phyloP scores from a whole-genome alignment of 2,329 filamentous ascomycete genomes.

The Epichloe uncinata region DNA sequence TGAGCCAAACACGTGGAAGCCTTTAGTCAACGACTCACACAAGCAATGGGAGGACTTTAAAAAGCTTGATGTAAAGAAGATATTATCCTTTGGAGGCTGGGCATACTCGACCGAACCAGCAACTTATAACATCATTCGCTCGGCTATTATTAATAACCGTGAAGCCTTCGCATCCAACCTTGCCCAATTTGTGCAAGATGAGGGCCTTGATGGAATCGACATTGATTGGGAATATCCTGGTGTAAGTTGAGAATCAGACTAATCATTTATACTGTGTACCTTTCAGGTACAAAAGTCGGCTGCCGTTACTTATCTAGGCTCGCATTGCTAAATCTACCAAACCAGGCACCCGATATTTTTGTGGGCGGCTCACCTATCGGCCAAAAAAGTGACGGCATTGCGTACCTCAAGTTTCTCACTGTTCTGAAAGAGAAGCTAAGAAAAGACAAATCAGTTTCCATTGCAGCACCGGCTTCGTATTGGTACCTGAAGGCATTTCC shows the following conservation, averaged over 20 bases:
- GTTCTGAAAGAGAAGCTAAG: constrained; percentile 1
- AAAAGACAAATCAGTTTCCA: constrained; percentile 13
- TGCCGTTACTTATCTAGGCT: no score
- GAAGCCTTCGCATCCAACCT: constrained; percentile 20
- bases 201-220: constrained; percentile 24
- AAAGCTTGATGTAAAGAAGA: constrained; percentile 12
- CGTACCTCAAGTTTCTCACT: neutral
- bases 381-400: neutral
- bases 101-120: constrained; percentile 12
- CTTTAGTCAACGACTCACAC: neutral
- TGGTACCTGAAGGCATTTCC: constrained; percentile 22
- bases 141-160: constrained; percentile 18
- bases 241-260: constrained; percentile 4
- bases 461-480: constrained; percentile 18
- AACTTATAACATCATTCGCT: constrained; percentile 12
- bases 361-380: no score
- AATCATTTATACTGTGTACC: no score
- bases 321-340: no score
- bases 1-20: constrained; percentile 1
- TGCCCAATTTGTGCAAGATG: constrained; percentile 22
- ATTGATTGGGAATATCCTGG: constrained; percentile 29
- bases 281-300: no score
- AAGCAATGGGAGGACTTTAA: constrained; percentile 6
- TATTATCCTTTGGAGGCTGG: constrained; percentile 18
- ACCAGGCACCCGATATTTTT: no score